Evolutionary conservation across 164 flowering plant genomes (phyloP).

Genomic region (Stephania yunnanensis): DNA sequence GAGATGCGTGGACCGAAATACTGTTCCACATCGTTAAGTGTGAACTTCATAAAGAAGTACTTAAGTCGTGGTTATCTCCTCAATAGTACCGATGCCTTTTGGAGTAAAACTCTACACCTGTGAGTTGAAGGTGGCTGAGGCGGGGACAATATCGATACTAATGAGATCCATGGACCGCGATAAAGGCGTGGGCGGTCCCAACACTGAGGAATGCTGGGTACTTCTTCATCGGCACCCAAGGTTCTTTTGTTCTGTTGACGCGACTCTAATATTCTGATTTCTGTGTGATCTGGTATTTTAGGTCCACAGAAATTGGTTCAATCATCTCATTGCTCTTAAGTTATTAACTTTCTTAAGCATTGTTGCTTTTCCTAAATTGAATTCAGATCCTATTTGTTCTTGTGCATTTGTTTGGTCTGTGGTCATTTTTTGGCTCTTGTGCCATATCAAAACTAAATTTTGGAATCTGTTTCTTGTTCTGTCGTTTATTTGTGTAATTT

Average conservation of each 20-base stretch:
- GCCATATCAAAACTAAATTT: not conserved
- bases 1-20: too few relatives aligned
- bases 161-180: too few relatives aligned
- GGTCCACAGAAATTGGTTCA: not conserved
- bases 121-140: too few relatives aligned
- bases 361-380: not conserved
- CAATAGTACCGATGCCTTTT: too few relatives aligned
- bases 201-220: too few relatives aligned
- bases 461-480: not conserved
- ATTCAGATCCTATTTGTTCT: not conserved
- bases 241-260: not conserved
- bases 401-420: not conserved
- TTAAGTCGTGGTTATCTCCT: too few relatives aligned
- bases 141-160: too few relatives aligned
- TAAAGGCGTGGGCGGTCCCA: too few relatives aligned
- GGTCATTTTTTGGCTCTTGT: not conserved
- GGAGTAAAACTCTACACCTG: too few relatives aligned
- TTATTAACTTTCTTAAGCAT: not conserved
- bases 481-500: not conserved
- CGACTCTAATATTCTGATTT: not conserved
- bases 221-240: too few relatives aligned
- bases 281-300: not conserved
- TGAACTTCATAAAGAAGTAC: too few relatives aligned
- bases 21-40: too few relatives aligned
- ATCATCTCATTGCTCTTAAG: not conserved